Evolutionary conservation across 2,329 filamentous ascomycete genomes (phyloP).

Genomic region (Colletotrichum godetiae): DNA sequence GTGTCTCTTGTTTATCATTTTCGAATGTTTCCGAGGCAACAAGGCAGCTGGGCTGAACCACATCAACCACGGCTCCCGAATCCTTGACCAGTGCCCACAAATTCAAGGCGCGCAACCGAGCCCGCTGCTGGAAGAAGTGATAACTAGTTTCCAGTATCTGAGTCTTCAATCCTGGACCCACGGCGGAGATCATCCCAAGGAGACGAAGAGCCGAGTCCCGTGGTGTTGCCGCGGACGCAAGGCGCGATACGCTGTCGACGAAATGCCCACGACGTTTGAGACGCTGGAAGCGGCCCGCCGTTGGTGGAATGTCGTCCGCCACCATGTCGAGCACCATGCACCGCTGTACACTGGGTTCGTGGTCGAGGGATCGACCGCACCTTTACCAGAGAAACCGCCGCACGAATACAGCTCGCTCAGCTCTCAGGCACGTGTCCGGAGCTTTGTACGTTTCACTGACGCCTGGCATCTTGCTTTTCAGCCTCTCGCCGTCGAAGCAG

Average conservation of each 20-base stretch:
- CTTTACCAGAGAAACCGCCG: background rate
- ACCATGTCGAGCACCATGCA: slow-evolving; percentile 16
- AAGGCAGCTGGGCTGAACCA: slow-evolving; percentile 52
- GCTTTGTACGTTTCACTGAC: background rate
- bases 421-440: background rate
- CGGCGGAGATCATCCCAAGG: background rate
- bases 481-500: slow-evolving; percentile 1
- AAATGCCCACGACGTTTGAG: slow-evolving; percentile 16
- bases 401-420: background rate
- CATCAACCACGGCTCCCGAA: slow-evolving; percentile 46
- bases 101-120: background rate
- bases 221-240: slow-evolving; percentile 25
- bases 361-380: background rate
- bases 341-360: slow-evolving; percentile 9
- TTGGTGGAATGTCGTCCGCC: slow-evolving; percentile 18
- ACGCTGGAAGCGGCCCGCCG: slow-evolving; percentile 6
- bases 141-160: slow-evolving; percentile 5
- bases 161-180: slow-evolving; percentile 9
- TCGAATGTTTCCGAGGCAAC: slow-evolving; percentile 52
- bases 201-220: background rate
- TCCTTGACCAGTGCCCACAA: slow-evolving; percentile 3
- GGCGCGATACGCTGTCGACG: slow-evolving; percentile 15
- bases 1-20: slow-evolving; percentile 53
- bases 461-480: slow-evolving; percentile 4
- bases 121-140: background rate